phyloP scores from a whole-genome alignment of 768 basidiomycete genomes.

The Suillus weaverae region DNA sequence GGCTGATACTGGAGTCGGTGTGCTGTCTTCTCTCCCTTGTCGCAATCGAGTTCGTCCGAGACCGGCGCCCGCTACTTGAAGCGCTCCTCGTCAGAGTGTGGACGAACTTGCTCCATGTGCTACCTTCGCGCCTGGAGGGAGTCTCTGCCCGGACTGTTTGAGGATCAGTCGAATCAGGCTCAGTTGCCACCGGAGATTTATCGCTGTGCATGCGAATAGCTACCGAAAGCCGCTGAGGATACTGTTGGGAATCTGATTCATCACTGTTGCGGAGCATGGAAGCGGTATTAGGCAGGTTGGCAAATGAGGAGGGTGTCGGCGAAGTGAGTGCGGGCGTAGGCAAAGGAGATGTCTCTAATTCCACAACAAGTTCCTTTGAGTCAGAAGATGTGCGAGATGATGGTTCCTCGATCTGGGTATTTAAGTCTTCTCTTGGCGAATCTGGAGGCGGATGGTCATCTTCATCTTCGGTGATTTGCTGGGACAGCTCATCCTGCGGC shows the following conservation, averaged over 20 bases:
- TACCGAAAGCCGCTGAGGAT: conserved; percentile 61
- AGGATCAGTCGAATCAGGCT: conserved; percentile 51
- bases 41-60: conserved; percentile 74
- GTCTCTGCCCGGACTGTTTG: conserved; percentile 40
- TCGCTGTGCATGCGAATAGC: conserved; percentile 61
- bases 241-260: conserved; percentile 55
- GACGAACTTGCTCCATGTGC: conserved; percentile 74
- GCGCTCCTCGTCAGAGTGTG: conserved; percentile 63
- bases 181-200: conserved; percentile 53
- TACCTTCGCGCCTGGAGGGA: conserved; percentile 59
- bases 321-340: conserved; percentile 43
- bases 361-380: conserved; percentile 63
- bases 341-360: conserved; percentile 61
- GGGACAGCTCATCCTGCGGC: conserved; percentile 38
- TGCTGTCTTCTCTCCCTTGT: conserved; percentile 66
- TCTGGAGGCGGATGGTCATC: conserved; percentile 53
- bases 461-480: conserved; percentile 39
- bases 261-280: conserved; percentile 43
- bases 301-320: conserved; percentile 50
- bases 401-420: conserved; percentile 48
- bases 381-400: conserved; percentile 58
- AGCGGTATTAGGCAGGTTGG: conserved; percentile 43
- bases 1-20: conserved; percentile 70
- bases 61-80: conserved; percentile 70
- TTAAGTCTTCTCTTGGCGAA: conserved; percentile 49